phyloP scores from a whole-genome alignment of 225 moss, liverwort and hornwort genomes.

The Ulota crispa region DNA sequence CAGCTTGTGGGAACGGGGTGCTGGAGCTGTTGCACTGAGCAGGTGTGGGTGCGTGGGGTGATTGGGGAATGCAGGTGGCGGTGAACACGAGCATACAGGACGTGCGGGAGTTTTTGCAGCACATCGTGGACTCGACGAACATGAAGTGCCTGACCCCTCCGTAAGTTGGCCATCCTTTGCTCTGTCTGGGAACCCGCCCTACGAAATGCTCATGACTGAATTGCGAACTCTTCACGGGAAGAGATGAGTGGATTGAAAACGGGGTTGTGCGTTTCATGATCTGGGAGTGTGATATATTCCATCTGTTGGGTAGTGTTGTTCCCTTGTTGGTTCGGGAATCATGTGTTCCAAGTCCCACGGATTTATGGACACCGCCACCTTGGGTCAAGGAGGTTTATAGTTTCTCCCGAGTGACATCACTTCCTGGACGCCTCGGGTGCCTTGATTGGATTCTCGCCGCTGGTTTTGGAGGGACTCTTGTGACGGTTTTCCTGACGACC shows the following conservation, averaged over 20 bases:
- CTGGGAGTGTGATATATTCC: too few species aligned
- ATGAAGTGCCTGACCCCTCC: conserved; percentile 96
- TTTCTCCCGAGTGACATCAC: rapidly evolving
- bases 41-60: neutral
- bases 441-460: too few species aligned
- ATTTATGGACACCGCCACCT: too few species aligned
- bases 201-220: too few species aligned
- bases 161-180: conserved; percentile 45
- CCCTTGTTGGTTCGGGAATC: too few species aligned
- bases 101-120: conserved; percentile 85
- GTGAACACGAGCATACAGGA: conserved; percentile 87
- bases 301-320: too few species aligned
- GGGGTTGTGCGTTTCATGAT: too few species aligned
- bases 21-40: neutral
- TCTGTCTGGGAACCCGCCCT: neutral
- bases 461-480: too few species aligned
- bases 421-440: too few species aligned
- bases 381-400: too few species aligned
- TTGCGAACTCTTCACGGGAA: rapidly evolving
- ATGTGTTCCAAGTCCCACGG: rapidly evolving
- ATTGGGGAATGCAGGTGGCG: conserved; percentile 55
- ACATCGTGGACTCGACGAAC: conserved; percentile 92
- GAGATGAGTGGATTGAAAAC: too few species aligned
- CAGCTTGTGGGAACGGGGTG: neutral
- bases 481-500: too few species aligned